Base-by-base conservation (phyloP, 2,329 filamentous ascomycete species). In the Tricladium varicosporioides region DNA sequence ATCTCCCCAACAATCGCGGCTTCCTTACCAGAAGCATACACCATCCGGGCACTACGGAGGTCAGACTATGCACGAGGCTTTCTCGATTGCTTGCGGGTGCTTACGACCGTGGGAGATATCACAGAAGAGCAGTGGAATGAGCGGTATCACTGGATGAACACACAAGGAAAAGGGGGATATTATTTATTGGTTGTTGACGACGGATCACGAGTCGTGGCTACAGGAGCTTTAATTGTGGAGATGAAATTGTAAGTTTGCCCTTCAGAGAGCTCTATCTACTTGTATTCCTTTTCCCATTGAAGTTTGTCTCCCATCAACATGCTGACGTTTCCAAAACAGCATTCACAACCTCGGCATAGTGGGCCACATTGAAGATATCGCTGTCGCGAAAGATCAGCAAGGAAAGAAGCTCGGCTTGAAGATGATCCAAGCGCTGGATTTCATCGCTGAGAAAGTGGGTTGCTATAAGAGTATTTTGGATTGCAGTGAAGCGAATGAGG, bases 391-490 rank as follows among this genome's bases (percentile, higher is more conserved):
- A 76, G 89, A 95, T 68, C 92, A 97, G 76, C 94, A 97, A 75
- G 93, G 93, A 65, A 97, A 97, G 84, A 97, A 96, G 78, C 80
- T 97, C 47, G 94, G 93, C 2, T 78, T 97, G 70, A 83, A 90
- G 64, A 88, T 97, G 66, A 97, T 97, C 69, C 90, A 97, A 76
- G 91, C 92, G 8, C 81, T 99, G 70, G 92, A 97, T 75, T 87
- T 82, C 72, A 86, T 97, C 58, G 92, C 92, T 56, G 85, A 91
- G 71, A 84, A 91, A 72, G 86, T 94, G 56, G 94, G 93, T 53
- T 97, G 93, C 76, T 97, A 97, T 76, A 97, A 93, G 87, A 92
- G 86, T 63, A 97, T 97, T 65, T 83, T 99, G 64, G 93, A 97
- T 75, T 97, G 93, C 79, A 95, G 89, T 63, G 92, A 97, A 74